A percentile compares a stretch with the other conserved stretches of the same genome.
Evolutionary conservation across 208 protist genomes (phyloP).

Genomic region (Herpetomonas tarakana): DNA sequence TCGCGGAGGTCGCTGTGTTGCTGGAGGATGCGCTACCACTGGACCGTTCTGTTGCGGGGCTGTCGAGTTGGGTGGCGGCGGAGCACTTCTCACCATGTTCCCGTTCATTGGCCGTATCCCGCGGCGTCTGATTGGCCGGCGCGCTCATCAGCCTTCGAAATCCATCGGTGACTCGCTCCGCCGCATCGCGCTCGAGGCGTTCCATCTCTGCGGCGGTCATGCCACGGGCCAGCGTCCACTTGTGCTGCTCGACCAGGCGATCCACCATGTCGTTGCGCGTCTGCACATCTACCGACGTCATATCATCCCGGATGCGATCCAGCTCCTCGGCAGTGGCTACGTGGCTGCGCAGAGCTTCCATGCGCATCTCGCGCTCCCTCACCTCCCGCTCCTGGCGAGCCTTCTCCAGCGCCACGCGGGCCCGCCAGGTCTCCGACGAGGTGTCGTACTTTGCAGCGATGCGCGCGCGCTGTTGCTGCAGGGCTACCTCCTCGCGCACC

Average conservation of each 20-base stretch:
- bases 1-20: no score
- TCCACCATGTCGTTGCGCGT: slow-evolving; percentile 39
- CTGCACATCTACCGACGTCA: slow-evolving; percentile 26
- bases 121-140: no score
- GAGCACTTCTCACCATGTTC: slow-evolving; percentile 2
- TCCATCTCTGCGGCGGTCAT: slow-evolving; percentile 53
- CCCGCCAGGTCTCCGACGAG: slow-evolving; percentile 34
- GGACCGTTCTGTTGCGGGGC: no score
- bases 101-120: no score
- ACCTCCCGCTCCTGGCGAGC: slow-evolving; percentile 34
- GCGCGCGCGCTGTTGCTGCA: slow-evolving; percentile 59
- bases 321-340: slow-evolving; percentile 37
- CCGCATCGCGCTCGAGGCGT: slow-evolving; percentile 44
- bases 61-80: no score
- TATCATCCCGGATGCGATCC: slow-evolving; percentile 34
- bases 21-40: no score
- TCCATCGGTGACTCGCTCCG: slow-evolving; percentile 38
- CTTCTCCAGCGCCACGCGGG: slow-evolving; percentile 32
- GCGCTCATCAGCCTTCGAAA: no score
- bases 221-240: slow-evolving; percentile 46
- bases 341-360: slow-evolving; percentile 27
- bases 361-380: slow-evolving; percentile 33
- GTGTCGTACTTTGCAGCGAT: slow-evolving; percentile 69
- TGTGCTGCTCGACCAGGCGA: slow-evolving; percentile 41
- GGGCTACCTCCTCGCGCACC: slow-evolving; percentile 32